A percentile compares a stretch with the other conserved stretches of the same genome.
Conservation (phyloP, 805 yeast species). For the Cyberlindnera samutprakarnensis region DNA sequence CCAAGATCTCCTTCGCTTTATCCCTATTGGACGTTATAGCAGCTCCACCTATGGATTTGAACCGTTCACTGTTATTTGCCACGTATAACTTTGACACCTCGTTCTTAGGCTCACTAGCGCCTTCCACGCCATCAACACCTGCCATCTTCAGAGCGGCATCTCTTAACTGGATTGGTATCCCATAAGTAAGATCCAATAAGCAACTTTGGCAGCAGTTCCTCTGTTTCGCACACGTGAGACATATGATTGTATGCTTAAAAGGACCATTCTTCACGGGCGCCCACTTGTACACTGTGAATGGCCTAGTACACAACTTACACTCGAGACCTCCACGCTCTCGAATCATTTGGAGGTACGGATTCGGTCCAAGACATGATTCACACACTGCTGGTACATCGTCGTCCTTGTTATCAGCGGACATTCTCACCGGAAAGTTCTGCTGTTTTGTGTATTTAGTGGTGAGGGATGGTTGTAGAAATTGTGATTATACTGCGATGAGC, state of each 20-base stretch:
- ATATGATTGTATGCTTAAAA: conserved; percentile 59
- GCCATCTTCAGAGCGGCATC: conserved; percentile 78
- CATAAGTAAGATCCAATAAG: conserved; percentile 72
- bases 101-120: conserved; percentile 36
- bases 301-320: conserved; percentile 79
- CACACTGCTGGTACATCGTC: conserved; percentile 61
- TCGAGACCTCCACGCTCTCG: conserved; percentile 68
- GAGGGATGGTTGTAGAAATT: no score
- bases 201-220: conserved; percentile 86
- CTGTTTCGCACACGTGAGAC: conserved; percentile 72
- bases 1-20: conserved; percentile 46
- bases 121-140: conserved; percentile 33
- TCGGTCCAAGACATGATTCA: conserved; percentile 61
- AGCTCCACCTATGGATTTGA: conserved; percentile 30
- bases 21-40: conserved; percentile 24
- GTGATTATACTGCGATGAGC: no score
- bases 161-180: conserved; percentile 70
- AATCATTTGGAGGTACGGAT: conserved; percentile 61
- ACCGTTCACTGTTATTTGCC: conserved; percentile 39
- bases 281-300: conserved; percentile 81
- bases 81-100: conserved; percentile 48
- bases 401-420: no score
- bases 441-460: no score
- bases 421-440: no score
- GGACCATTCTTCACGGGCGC: conserved; percentile 36